A percentile compares a stretch with the other conserved stretches of the same genome.
phyloP scores from a whole-genome alignment of 257 asterid species.

The Coffea canephora region DNA sequence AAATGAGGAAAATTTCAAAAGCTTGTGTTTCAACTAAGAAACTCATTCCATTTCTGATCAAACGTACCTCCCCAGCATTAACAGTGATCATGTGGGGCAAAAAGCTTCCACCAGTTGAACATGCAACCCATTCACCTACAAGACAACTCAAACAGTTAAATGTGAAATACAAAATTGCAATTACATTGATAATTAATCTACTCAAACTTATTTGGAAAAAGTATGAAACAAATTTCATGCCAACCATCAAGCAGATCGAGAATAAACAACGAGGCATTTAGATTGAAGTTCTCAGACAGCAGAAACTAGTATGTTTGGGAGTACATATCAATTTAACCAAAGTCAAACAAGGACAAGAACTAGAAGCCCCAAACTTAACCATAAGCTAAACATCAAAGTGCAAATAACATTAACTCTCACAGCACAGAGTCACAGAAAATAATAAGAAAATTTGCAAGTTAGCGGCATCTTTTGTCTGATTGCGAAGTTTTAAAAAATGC shows the following conservation, averaged over 20 bases:
- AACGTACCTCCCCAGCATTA: slow-evolving; percentile 69
- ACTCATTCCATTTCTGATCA: slow-evolving; percentile 3
- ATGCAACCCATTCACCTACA: slow-evolving; percentile 62
- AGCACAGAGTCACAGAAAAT: neutral
- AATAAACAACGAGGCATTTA: neutral
- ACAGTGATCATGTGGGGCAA: slow-evolving; percentile 62
- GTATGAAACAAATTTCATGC: neutral
- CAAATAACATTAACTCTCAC: neutral
- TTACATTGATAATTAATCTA: neutral
- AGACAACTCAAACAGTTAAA: neutral
- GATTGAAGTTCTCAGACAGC: neutral
- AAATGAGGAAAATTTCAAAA: neutral
- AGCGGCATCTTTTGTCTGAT: neutral
- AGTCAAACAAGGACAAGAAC: neutral
- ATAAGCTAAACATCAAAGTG: neutral
- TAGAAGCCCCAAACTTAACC: neutral
- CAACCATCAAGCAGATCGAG: neutral
- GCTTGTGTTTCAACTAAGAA: slow-evolving; percentile 3
- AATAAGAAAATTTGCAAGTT: neutral
- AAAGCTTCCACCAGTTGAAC: slow-evolving; percentile 65
- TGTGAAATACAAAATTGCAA: neutral
- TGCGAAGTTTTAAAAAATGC: neutral
- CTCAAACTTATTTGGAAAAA: neutral
- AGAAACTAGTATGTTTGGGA: neutral
- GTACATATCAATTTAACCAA: neutral